Conservation (phyloP, 768 basidiomycete species). For the Paxillus ammoniavirescens region DNA sequence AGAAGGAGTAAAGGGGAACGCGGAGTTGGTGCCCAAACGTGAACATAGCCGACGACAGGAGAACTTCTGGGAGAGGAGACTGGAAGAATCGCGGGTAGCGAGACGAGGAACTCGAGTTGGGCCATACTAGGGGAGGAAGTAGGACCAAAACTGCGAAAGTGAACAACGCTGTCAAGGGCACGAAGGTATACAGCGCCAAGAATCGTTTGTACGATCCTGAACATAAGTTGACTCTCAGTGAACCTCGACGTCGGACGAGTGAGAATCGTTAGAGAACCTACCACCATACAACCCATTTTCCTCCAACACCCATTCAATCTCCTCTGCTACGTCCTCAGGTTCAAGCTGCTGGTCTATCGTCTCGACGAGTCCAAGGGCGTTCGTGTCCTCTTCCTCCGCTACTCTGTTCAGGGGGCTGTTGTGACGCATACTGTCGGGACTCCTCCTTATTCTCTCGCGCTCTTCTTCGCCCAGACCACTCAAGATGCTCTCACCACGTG, state of each 20-base stretch:
- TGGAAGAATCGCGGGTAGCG: slow-evolving; percentile 52
- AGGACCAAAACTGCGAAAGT: slow-evolving; percentile 49
- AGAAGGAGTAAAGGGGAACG: slow-evolving; percentile 33
- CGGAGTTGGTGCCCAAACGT: slow-evolving; percentile 29
- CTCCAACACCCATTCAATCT: slow-evolving; percentile 45
- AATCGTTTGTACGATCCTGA: slow-evolving; percentile 63
- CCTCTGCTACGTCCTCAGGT: slow-evolving; percentile 39
- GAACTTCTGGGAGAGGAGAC: slow-evolving; percentile 63
- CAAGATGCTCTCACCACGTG: slow-evolving; percentile 31
- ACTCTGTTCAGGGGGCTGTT: slow-evolving; percentile 34
- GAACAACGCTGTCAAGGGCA: slow-evolving; percentile 53
- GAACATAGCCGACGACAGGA: slow-evolving; percentile 59
- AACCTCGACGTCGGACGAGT: neutral
- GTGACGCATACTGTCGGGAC: slow-evolving; percentile 35
- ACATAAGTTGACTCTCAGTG: neutral
- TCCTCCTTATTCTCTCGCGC: slow-evolving; percentile 23
- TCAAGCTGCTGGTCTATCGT: slow-evolving; percentile 17
- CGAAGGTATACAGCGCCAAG: slow-evolving; percentile 55
- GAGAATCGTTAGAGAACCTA: slow-evolving; percentile 21
- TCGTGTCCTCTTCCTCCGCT: slow-evolving; percentile 35
- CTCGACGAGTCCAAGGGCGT: slow-evolving; percentile 5
- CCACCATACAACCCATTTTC: slow-evolving; percentile 51
- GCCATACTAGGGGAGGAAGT: slow-evolving; percentile 52
- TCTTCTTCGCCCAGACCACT: slow-evolving; percentile 27
- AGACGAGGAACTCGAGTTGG: slow-evolving; percentile 31